These are phyloP conservation scores for Lolium multiflorum DNA, from an alignment of 176 grass and related monocot genomes.

Conservation along the genomic window DNA sequence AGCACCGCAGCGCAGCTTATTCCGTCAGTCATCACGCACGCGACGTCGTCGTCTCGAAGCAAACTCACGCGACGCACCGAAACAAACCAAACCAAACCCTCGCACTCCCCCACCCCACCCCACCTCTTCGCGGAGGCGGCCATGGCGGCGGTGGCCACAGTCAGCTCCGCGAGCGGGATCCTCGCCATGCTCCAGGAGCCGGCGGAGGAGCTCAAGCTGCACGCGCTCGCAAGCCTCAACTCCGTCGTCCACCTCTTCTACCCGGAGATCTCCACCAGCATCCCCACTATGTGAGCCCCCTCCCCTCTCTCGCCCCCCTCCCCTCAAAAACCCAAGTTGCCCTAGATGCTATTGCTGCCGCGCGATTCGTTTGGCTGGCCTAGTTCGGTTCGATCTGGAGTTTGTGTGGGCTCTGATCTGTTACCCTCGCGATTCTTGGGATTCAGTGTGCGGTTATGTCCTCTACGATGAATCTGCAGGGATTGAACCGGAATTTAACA, in stretches of 20 bases:
- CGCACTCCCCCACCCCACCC: neutral
- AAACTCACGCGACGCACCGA: slow-evolving; percentile 37
- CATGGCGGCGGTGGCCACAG: slow-evolving; percentile 67
- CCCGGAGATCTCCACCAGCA: slow-evolving; percentile 99
- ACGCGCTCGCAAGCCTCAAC: slow-evolving; percentile 89
- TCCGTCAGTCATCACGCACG: slow-evolving; percentile 1
- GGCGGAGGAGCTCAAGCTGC: slow-evolving; percentile 84
- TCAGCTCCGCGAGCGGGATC: slow-evolving; percentile 93
- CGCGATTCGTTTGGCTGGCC: slow-evolving; percentile 7
- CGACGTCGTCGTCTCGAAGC: slow-evolving; percentile 52
- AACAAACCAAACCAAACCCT: slow-evolving; percentile 39
- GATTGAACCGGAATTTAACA: neutral
- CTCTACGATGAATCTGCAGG: neutral
- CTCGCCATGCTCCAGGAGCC: slow-evolving; percentile 94
- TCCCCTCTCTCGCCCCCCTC: neutral
- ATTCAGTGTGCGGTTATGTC: neutral
- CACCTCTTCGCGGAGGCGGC: slow-evolving; percentile 12
- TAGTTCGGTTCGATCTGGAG: slow-evolving; percentile 39
- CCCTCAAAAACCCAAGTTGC: neutral
- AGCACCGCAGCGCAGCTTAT: neutral
- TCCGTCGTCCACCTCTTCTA: slow-evolving; percentile 95
- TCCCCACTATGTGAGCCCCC: slow-evolving; percentile 80
- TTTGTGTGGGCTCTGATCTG: slow-evolving; percentile 35
- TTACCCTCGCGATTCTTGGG: neutral
- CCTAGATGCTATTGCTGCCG: neutral